Conservation (phyloP, 768 basidiomycete genomes). For the Russula dissimulans region DNA sequence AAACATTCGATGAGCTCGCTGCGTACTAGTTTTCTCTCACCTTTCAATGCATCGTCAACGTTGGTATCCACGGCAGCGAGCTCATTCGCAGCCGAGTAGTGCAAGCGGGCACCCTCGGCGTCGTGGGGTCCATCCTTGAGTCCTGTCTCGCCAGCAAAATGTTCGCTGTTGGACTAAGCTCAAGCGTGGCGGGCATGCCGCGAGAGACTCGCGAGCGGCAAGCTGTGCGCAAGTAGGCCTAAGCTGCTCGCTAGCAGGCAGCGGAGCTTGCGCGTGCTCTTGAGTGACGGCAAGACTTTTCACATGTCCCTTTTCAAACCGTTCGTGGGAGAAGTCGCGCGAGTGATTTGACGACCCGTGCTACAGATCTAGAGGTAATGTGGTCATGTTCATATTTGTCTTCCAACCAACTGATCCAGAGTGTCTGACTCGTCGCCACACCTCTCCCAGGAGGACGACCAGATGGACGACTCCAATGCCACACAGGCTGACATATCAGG, state of each 20-base stretch:
- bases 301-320: conserved; percentile 9
- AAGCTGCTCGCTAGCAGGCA: conserved; percentile 50
- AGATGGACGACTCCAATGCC: conserved; percentile 15
- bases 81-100: conserved; percentile 86
- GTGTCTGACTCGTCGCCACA: not conserved
- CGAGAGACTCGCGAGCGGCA: too few species aligned
- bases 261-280: conserved; percentile 48
- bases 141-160: conserved; percentile 87
- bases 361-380: conserved; percentile 5
- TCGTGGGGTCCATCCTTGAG: conserved; percentile 89
- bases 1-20: conserved; percentile 68
- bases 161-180: conserved; percentile 74
- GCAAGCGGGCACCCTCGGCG: conserved; percentile 87
- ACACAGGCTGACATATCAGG: conserved; percentile 15
- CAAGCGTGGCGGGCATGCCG: conserved; percentile 64
- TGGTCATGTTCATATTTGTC: not conserved
- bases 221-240: conserved; percentile 48
- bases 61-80: conserved; percentile 92
- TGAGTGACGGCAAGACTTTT: conserved; percentile 34
- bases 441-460: conserved; percentile 21
- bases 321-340: conserved; percentile 14
- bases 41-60: conserved; percentile 95
- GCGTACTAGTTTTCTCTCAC: conserved; percentile 87
- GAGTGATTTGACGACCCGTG: not conserved
- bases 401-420: not conserved